Evolutionary conservation across 2,329 filamentous ascomycete species (phyloP).

Genomic region (Aspergillus fumigatiaffinis): DNA sequence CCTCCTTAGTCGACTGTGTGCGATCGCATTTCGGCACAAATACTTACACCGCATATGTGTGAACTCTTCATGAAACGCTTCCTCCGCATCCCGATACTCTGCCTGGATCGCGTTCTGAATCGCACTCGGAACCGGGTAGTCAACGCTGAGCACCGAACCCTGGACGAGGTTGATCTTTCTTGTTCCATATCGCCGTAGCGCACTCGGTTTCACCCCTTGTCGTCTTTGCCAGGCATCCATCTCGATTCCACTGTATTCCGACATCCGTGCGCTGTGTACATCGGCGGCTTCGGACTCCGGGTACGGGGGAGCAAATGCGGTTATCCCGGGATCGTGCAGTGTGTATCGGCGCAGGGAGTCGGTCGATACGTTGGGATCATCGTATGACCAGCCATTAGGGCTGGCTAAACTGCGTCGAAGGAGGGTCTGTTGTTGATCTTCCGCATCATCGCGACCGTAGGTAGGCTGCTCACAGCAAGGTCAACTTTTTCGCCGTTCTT

Average conservation of each 20-base stretch:
- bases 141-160: constrained; percentile 90
- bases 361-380: constrained; percentile 42
- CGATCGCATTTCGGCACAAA: constrained; percentile 1
- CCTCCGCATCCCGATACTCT: constrained; percentile 82
- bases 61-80: constrained; percentile 84
- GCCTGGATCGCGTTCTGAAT: constrained; percentile 95
- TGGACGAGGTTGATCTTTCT: constrained; percentile 98
- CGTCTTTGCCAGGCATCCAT: constrained; percentile 69
- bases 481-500: neutral
- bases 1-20: neutral
- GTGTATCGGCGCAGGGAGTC: constrained; percentile 31
- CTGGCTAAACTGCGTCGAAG: constrained; percentile 36
- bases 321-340: constrained; percentile 49
- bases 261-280: constrained; percentile 42
- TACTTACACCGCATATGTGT: constrained; percentile 82
- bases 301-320: constrained; percentile 49
- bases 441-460: constrained; percentile 7
- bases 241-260: constrained; percentile 39
- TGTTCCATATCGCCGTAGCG: constrained; percentile 83
- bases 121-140: constrained; percentile 94
- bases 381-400: constrained; percentile 44
- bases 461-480: constrained; percentile 2
- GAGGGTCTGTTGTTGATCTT: constrained; percentile 22
- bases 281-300: constrained; percentile 56
- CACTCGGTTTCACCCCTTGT: constrained; percentile 58